Base-by-base conservation (phyloP, 1,284 basidiomycete species). In the Fomitopsis betulina region DNA sequence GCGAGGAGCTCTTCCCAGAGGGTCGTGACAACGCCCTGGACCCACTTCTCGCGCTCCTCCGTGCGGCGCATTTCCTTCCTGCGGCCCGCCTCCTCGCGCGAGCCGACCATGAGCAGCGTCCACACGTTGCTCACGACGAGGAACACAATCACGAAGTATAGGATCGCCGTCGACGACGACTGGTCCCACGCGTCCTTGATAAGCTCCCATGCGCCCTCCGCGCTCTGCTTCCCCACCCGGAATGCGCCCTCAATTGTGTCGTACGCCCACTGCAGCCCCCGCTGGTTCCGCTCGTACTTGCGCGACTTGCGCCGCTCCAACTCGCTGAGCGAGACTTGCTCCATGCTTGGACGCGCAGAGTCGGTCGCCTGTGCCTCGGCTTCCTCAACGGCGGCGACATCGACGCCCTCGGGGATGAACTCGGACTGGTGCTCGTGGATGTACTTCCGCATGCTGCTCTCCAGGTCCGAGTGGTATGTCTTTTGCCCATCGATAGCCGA, bases 401-500 rank as follows among this genome's bases (percentile, higher is more conserved):
- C 89, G 47, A 91, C 77, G 10, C 93, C 94, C 59, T 89, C 89
- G 0, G 93, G 90, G 54, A 93, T 76, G 73, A 98, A 98, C 75
- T 98, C 96, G 61, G 84, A 82, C 58, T 89, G 83, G 72, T 99
- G 94, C 55, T 89, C 86, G 60, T 89, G 82, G 68, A 98, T 95
- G 76, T 98, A 96, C 53, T 76, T 76, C 30, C 92, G 83, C 87
- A 98, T 95, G 6, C 87, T 87, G 62, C 79, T 83, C 63, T 96
- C 93, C 5, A 98, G 81, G 45, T 94, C 94, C 17, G 73, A 70
- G 70, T 98, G 94, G 71, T 96, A 97, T 54, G 81, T 78, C 73
- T 91, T 96, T 70, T 99, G 96, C 2, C 97, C 96, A n/a, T 98
- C 96, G 54, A 98, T 87, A 6, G 86, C 89, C 0, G 91, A 94